phyloP scores from a whole-genome alignment of 2,329 filamentous ascomycete genomes.

The Cladophialophora carrionii region DNA sequence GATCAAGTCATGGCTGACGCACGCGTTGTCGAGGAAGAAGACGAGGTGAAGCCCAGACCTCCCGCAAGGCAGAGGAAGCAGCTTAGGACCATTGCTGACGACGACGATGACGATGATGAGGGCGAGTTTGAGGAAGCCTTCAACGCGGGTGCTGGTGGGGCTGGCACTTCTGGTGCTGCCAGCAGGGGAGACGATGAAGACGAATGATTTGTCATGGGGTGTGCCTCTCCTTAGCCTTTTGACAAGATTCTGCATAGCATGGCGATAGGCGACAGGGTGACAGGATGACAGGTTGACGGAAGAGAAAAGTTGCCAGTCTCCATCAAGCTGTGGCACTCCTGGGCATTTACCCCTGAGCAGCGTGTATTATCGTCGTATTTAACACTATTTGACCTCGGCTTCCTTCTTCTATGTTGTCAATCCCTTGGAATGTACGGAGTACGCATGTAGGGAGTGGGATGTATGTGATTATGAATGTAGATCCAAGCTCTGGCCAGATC shows the following conservation, averaged over 20 bases:
- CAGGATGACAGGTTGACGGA: neutral
- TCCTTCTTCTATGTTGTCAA: neutral
- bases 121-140: constrained; percentile 31
- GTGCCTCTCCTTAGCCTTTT: neutral
- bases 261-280: too few species aligned
- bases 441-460: too few species aligned
- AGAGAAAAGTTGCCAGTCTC: neutral
- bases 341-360: neutral
- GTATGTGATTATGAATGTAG: neutral
- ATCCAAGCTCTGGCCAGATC: neutral
- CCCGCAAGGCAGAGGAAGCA: constrained; percentile 37
- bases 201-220: neutral
- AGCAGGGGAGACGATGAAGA: neutral
- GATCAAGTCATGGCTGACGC: constrained; percentile 21
- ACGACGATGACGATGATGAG: constrained; percentile 39
- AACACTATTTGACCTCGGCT: neutral
- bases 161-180: neutral
- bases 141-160: constrained; percentile 14
- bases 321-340: neutral
- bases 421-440: neutral
- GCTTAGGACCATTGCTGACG: constrained; percentile 38
- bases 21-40: constrained; percentile 25
- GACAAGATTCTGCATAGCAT: neutral
- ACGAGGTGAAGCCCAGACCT: constrained; percentile 26
- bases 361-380: neutral